Evolutionary conservation across 2,329 filamentous ascomycete species (phyloP).

Genomic region (Plenodomus tracheiphilus): DNA sequence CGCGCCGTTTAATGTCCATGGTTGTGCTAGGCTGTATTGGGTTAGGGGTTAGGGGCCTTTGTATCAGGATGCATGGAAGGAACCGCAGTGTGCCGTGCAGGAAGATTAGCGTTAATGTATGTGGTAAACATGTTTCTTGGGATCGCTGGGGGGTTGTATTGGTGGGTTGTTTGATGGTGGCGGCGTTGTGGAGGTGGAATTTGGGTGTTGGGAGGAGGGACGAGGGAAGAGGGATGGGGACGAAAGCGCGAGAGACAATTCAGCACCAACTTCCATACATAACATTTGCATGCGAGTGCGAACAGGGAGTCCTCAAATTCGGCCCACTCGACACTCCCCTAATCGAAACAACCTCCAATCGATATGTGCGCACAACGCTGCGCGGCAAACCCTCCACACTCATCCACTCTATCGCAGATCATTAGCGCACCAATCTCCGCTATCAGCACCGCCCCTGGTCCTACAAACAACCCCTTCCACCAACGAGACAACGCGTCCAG

Average conservation of each 20-base stretch:
- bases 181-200: too few species aligned
- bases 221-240: too few species aligned
- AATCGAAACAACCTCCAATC: neutral
- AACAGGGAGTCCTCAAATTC: too few species aligned
- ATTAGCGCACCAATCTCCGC: conserved; percentile 14
- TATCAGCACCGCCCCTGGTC: conserved; percentile 13
- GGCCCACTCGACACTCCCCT: too few species aligned
- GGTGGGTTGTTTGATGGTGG: neutral
- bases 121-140: neutral
- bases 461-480: neutral
- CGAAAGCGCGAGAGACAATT: too few species aligned
- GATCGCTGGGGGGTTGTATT: neutral
- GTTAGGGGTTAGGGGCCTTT: neutral
- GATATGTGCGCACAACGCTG: neutral
- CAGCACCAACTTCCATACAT: too few species aligned
- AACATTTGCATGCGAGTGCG: too few species aligned
- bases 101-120: neutral
- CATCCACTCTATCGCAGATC: conserved; percentile 5
- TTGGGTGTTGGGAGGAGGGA: too few species aligned
- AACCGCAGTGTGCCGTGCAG: neutral
- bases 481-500: neutral
- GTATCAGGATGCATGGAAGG: conserved; percentile 1
- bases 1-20: neutral
- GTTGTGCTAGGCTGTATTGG: neutral
- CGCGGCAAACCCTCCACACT: neutral